A percentile compares a stretch with the other conserved stretches of the same genome.
These are phyloP conservation scores for Monsonia emarginata DNA, from an alignment of 441 rosid genomes.

Conservation along the genomic window DNA sequence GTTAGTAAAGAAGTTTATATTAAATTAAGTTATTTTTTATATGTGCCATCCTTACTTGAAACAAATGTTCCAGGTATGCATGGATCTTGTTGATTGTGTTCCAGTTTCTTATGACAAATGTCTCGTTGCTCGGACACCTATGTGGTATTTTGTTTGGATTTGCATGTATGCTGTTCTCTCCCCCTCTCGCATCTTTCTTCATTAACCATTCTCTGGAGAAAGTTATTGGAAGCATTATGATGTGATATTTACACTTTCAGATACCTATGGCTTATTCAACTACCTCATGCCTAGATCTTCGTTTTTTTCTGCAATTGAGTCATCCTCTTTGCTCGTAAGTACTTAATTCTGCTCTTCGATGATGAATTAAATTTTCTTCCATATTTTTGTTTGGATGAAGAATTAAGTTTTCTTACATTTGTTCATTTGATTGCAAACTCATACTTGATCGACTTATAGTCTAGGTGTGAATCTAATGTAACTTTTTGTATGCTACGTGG, in stretches of 20 bases:
- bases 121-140: slow-evolving; percentile 87
- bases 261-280: slow-evolving; percentile 73
- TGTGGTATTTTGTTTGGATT: slow-evolving; percentile 92
- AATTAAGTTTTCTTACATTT: slow-evolving; percentile 14
- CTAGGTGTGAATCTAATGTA: not conserved
- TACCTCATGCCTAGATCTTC: slow-evolving; percentile 70
- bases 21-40: slow-evolving; percentile 11
- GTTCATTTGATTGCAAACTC: too few species aligned
- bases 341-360: slow-evolving; percentile 7
- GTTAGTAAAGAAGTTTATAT: not conserved
- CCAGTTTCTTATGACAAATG: slow-evolving; percentile 84
- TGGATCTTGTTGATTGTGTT: slow-evolving; percentile 62
- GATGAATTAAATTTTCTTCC: not conserved
- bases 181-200: slow-evolving; percentile 8
- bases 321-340: slow-evolving; percentile 79
- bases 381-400: not conserved
- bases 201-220: slow-evolving; percentile 9
- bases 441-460: not conserved
- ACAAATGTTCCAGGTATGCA: slow-evolving; percentile 55
- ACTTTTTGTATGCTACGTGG: not conserved
- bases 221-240: not conserved
- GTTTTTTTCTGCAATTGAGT: slow-evolving; percentile 63
- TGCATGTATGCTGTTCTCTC: slow-evolving; percentile 46
- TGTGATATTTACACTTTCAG: slow-evolving; percentile 30
- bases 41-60: slow-evolving; percentile 16